Evolutionary conservation across 306 rosid genomes (phyloP), one percentile per base, ranked within the genome.

Genomic region (Vachellia pachyceras): DNA sequence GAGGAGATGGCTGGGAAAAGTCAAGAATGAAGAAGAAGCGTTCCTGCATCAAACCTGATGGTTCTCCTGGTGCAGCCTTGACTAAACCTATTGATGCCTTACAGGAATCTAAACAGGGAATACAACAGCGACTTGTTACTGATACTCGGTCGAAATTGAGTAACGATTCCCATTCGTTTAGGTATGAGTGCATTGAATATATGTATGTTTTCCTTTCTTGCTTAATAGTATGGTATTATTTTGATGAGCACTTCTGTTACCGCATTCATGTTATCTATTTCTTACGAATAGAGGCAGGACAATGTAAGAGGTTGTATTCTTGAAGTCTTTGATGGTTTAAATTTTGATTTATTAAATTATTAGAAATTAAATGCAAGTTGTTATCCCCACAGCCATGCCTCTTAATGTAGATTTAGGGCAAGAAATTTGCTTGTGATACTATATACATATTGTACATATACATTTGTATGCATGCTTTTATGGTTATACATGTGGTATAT

Each of bases 1-100:
- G 92, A 47, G 97, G 87, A 72, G 99, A 93, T 84, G 94, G 99
- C 80, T 95, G 99, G 99, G 99, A 95, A 75, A 95, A 93, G 86
- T 85, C 93, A 77, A 95, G 93, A 88, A 91, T 95, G 98, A 95
- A 91, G 88, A 95, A 90, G 82, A 95, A 93, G 83, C 95, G 99
- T 54, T 95, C 99, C 54, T 95, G 88, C 80, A 95, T 95, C 88
- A 93, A 95, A 85, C 89, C 92, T 85, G 99, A 95, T 85, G 92
- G 82, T 86, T 90, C 99, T 86, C 91, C 90, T 45, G 89, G 86
- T 82, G 82, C 85, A 41, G 64, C 88, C 63, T 69, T 90, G 58
- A 85, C 81, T 73, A 95, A 95, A 88, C 90, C 93, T 69, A 83
- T 83, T 75, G 94, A 89, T 87, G 87, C 88, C 82, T 89, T 86